phyloP scores from a whole-genome alignment of 169 alveolate species.

The Plasmodium gonderi region DNA sequence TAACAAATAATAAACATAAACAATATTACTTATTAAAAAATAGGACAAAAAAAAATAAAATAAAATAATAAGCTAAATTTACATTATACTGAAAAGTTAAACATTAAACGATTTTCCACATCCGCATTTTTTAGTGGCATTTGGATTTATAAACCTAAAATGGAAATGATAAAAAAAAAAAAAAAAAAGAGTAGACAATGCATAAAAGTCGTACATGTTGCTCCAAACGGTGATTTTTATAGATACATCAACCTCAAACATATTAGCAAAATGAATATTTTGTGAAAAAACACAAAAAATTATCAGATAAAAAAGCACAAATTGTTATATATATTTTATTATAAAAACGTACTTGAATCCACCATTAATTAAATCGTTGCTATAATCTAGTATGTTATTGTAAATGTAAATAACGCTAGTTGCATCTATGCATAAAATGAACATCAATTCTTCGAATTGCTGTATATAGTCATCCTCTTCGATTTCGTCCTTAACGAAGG shows the following conservation, averaged over 20 bases:
- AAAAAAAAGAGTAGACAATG: neutral
- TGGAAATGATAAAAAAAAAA: slow-evolving; percentile 1
- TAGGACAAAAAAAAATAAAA: slow-evolving; percentile 21
- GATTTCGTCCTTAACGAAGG: slow-evolving; percentile 43
- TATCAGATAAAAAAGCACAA: neutral
- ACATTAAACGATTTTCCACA: slow-evolving; percentile 75
- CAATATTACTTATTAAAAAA: neutral
- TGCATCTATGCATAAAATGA: slow-evolving; percentile 65
- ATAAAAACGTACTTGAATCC: slow-evolving; percentile 71
- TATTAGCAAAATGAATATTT: no score
- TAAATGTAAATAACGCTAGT: slow-evolving; percentile 70
- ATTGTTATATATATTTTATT: neutral
- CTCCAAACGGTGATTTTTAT: neutral
- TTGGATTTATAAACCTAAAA: slow-evolving; percentile 73
- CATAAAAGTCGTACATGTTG: neutral
- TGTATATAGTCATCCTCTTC: slow-evolving; percentile 71
- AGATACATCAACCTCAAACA: neutral
- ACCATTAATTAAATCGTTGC: slow-evolving; percentile 65
- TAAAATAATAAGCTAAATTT: neutral
- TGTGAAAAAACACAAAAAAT: neutral
- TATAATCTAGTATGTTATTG: slow-evolving; percentile 61
- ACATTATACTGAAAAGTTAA: neutral
- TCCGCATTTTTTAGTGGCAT: slow-evolving; percentile 75
- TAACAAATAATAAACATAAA: neutral
- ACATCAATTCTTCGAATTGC: slow-evolving; percentile 58